Evolutionary conservation across 768 basidiomycete genomes (phyloP).

Genomic region (Dacryopinax spathularia): DNA sequence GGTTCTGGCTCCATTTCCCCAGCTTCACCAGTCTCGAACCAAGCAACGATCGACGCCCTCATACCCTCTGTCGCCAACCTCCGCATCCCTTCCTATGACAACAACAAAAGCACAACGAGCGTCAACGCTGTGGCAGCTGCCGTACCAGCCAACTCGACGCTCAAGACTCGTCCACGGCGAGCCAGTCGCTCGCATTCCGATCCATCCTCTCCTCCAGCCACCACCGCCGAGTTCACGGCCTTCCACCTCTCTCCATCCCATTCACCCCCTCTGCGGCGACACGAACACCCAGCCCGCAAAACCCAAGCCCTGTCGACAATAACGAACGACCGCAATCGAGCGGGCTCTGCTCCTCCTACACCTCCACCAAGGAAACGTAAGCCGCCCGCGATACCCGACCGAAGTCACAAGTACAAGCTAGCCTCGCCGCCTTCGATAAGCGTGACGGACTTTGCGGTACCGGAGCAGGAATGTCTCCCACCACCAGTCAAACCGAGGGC

Average conservation of each 20-base stretch:
- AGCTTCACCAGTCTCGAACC: not conserved
- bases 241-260: not conserved
- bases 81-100: not conserved
- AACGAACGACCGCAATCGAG: not conserved
- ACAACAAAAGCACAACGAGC: constrained; percentile 13
- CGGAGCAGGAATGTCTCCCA: not conserved
- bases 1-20: not conserved
- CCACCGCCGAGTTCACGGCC: not conserved
- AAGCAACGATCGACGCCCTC: not conserved
- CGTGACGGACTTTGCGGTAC: not conserved
- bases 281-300: not conserved
- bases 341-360: not conserved
- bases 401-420: not conserved
- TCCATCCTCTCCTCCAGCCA: not conserved
- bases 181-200: not conserved
- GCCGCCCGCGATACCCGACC: not conserved
- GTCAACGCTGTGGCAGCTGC: constrained; percentile 14
- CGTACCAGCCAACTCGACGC: not conserved
- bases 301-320: not conserved
- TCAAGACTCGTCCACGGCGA: not conserved
- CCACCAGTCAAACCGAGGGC: not conserved
- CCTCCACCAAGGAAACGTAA: not conserved
- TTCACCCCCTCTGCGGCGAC: not conserved
- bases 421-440: not conserved
- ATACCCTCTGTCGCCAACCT: not conserved